phyloP scores from a whole-genome alignment of 257 asterid genomes.

The Lantana camara region DNA sequence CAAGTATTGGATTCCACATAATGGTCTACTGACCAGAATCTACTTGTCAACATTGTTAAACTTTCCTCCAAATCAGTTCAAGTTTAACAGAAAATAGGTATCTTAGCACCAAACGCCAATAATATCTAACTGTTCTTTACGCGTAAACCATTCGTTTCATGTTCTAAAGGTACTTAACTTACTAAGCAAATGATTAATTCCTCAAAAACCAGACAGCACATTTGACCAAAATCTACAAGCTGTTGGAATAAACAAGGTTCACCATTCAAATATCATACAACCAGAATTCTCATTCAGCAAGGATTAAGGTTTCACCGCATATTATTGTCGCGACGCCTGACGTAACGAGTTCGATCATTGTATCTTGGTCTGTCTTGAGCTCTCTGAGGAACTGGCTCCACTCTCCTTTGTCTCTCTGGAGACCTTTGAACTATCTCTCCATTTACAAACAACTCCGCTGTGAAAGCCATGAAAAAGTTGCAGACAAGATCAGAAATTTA shows the following conservation, averaged over 20 bases:
- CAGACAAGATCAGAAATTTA: not conserved
- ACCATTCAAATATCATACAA: constrained; percentile 15
- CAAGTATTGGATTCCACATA: too few relatives aligned
- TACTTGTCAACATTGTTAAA: too few relatives aligned
- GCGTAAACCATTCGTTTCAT: not conserved
- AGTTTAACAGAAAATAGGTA: too few relatives aligned
- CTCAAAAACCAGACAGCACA: constrained; percentile 18
- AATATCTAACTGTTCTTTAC: not conserved
- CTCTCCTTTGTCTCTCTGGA: constrained; percentile 91
- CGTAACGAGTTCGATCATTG: constrained; percentile 81
- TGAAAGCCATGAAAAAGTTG: constrained; percentile 9
- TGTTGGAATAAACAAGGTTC: not conserved
- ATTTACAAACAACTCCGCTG: constrained; percentile 81
- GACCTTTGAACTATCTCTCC: constrained; percentile 89
- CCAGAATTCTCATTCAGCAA: not conserved
- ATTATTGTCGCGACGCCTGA: constrained; percentile 68
- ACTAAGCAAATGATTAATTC: constrained; percentile 3
- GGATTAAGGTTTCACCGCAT: constrained; percentile 41
- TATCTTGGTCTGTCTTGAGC: constrained; percentile 85
- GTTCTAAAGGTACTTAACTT: not conserved
- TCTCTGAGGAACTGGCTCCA: constrained; percentile 85
- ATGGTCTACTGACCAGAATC: too few relatives aligned
- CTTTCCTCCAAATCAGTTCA: too few relatives aligned
- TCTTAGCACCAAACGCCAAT: not conserved
- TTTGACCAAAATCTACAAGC: constrained; percentile 7